These are phyloP conservation scores for Thamnidium elegans DNA, from an alignment of 192 early-diverging fungal species.

Conservation along the genomic window DNA sequence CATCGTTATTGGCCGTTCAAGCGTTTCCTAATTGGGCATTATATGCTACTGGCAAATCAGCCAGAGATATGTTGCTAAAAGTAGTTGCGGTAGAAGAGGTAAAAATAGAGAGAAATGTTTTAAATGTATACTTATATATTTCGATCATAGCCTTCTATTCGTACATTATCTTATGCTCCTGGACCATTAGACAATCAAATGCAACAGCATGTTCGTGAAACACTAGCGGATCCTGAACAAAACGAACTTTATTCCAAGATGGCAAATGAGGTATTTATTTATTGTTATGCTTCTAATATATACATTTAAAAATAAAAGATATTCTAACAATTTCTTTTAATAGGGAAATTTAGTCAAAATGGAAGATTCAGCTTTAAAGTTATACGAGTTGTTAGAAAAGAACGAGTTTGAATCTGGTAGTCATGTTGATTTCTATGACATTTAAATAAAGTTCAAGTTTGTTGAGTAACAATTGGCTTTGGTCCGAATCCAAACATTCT, in stretches of 20 bases:
- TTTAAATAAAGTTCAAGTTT: conserved; percentile 21
- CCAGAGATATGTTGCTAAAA: conserved; percentile 71
- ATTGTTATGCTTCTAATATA: background rate
- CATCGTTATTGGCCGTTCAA: conserved; percentile 72
- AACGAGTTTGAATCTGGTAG: conserved; percentile 59
- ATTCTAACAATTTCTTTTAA: background rate
- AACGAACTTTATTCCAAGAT: conserved; percentile 57
- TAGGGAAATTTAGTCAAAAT: conserved; percentile 65
- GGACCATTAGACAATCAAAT: conserved; percentile 85
- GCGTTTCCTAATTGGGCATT: conserved; percentile 77
- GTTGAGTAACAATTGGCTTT: conserved; percentile 5
- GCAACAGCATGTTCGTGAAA: conserved; percentile 70
- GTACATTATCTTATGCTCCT: conserved; percentile 79
- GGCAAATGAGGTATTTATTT: conserved; percentile 48
- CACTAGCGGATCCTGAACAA: conserved; percentile 65
- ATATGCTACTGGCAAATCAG: conserved; percentile 80
- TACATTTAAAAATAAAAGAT: background rate
- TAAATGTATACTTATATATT: conserved; percentile 13
- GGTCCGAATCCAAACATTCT: conserved; percentile 23
- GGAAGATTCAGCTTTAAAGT: conserved; percentile 57
- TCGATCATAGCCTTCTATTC: background rate
- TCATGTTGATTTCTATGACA: conserved; percentile 72
- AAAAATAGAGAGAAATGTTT: conserved; percentile 37
- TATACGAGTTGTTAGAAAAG: conserved; percentile 58
- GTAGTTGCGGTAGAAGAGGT: conserved; percentile 70